Conservation (phyloP, 106 monocot genomes). For the Amphibolis antarctica region DNA sequence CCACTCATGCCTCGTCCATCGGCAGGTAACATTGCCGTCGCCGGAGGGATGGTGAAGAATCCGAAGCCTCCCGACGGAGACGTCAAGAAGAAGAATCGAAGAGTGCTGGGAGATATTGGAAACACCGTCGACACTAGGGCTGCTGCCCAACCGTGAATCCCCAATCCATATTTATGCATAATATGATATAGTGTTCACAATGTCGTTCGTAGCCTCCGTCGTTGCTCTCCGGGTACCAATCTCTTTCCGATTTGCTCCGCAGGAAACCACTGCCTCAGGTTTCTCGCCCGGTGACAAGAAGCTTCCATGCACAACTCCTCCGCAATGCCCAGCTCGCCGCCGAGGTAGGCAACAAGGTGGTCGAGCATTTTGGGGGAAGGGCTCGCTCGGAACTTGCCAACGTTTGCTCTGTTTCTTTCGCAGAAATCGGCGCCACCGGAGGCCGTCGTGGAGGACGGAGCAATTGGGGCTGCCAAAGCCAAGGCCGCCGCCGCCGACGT, state of each 20-base stretch:
- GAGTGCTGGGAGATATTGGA: constrained; percentile 7
- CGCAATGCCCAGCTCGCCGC: constrained; percentile 32
- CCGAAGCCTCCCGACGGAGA: background rate
- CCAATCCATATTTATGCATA: background rate
- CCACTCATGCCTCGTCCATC: too few relatives aligned
- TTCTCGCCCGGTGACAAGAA: constrained; percentile 25
- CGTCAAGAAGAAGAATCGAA: constrained; percentile 5
- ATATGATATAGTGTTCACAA: too few relatives aligned
- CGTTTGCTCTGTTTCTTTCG: too few relatives aligned
- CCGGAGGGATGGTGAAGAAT: too few relatives aligned
- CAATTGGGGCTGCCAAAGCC: background rate
- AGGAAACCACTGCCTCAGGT: constrained; percentile 5
- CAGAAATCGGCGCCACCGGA: background rate
- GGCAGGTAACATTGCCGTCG: too few relatives aligned
- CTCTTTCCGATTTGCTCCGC: background rate
- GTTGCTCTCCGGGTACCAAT: background rate
- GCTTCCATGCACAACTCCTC: constrained; percentile 46
- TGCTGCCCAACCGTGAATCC: background rate
- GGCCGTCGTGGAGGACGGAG: background rate
- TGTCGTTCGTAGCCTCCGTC: background rate
- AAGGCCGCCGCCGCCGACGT: background rate
- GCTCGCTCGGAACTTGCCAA: too few relatives aligned
- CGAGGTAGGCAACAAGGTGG: background rate
- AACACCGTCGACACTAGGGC: background rate
- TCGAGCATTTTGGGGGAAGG: too few relatives aligned